phyloP scores from a whole-genome alignment of 129 eudicot genomes.

The carrot (Daucus carota) region DNA sequence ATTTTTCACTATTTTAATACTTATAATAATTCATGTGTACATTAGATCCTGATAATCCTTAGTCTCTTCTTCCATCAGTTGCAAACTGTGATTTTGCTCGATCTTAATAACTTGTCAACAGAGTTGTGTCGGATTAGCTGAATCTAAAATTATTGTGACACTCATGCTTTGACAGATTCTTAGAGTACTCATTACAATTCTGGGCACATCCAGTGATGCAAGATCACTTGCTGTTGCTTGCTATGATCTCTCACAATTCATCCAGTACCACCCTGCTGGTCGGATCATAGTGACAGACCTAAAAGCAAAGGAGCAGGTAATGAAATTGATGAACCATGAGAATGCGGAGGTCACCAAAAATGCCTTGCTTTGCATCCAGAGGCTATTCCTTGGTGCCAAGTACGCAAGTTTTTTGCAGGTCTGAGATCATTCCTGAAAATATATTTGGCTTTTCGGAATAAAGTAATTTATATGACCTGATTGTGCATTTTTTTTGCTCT shows the following conservation, averaged over 20 bases:
- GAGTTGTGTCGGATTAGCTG: neutral
- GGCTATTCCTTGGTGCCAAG: slow-evolving; percentile 96
- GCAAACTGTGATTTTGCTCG: too few relatives aligned
- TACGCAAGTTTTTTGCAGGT: slow-evolving; percentile 96
- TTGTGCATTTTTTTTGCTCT: slow-evolving; percentile 1
- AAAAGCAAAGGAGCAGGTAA: slow-evolving; percentile 90
- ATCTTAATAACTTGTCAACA: neutral
- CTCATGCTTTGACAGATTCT: slow-evolving; percentile 46
- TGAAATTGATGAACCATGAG: slow-evolving; percentile 95
- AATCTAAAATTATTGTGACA: neutral
- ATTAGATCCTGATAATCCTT: slow-evolving; percentile 70
- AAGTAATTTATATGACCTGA: neutral
- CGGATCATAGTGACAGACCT: slow-evolving; percentile 77
- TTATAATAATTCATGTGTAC: slow-evolving; percentile 12
- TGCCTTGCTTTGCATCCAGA: slow-evolving; percentile 84
- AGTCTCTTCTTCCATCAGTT: slow-evolving; percentile 31
- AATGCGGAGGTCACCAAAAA: slow-evolving; percentile 96
- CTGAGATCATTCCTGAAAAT: slow-evolving; percentile 12
- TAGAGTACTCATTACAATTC: slow-evolving; percentile 74
- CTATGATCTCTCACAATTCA: slow-evolving; percentile 91
- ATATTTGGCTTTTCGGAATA: too few relatives aligned
- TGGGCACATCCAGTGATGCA: slow-evolving; percentile 82
- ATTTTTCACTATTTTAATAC: neutral
- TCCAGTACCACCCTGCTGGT: slow-evolving; percentile 85
- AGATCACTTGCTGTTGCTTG: slow-evolving; percentile 88